phyloP scores from a whole-genome alignment of 2,329 filamentous ascomycete genomes.

The Calycina herbarum region DNA sequence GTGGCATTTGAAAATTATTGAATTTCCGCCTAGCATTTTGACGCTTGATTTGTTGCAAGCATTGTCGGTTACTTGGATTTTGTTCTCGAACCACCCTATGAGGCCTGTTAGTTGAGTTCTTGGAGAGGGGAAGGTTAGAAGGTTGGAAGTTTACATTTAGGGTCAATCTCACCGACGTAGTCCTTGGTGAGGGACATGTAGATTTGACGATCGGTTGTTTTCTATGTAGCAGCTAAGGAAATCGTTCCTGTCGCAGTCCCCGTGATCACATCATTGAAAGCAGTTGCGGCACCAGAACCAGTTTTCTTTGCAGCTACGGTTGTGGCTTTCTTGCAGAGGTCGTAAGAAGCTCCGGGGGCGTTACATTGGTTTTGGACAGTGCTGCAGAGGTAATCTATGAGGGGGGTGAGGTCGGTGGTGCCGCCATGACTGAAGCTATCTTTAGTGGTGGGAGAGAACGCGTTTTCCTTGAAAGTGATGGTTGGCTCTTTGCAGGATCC shows the following conservation, averaged over 20 bases:
- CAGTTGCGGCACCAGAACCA: slow-evolving; percentile 6
- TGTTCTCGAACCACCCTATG: slow-evolving; percentile 9
- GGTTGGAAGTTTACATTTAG: not conserved
- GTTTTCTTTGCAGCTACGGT: not conserved
- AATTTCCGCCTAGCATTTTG: too few relatives aligned
- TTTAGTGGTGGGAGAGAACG: not conserved
- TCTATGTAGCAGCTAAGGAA: not conserved
- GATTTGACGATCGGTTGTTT: not conserved
- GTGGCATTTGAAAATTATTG: too few relatives aligned
- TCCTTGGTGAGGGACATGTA: slow-evolving; percentile 8
- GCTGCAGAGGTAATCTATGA: slow-evolving; percentile 1
- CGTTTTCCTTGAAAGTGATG: not conserved
- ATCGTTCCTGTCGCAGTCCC: not conserved
- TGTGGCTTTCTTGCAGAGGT: not conserved
- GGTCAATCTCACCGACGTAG: not conserved
- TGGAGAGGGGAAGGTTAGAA: too few relatives aligned
- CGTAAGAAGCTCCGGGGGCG: not conserved
- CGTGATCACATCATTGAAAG: slow-evolving; percentile 2
- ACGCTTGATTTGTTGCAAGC: too few relatives aligned
- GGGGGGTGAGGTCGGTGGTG: not conserved
- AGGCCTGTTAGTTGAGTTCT: not conserved
- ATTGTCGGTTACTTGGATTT: slow-evolving; percentile 5
- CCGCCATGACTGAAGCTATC: not conserved
- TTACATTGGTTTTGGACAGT: slow-evolving; percentile 8
- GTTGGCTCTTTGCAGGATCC: not conserved